Base-by-base conservation (phyloP, 306 rosid species). In the Vigna unguiculata region DNA sequence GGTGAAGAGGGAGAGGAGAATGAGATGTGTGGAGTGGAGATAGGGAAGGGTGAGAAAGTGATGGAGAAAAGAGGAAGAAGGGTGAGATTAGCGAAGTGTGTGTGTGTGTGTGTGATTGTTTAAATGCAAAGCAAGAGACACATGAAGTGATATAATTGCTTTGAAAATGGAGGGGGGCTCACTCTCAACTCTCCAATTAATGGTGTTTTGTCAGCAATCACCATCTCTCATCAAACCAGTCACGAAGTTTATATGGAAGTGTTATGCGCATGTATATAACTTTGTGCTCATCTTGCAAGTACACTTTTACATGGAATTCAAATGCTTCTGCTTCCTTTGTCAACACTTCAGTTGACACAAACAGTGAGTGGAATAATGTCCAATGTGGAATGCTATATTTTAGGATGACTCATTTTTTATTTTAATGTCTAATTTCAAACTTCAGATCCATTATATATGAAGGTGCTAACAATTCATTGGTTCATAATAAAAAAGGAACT, bases 71-170 rank as follows among this genome's bases (percentile, higher is more conserved):
- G 71, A 45, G 71, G 71, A 40, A 70, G 21, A 55, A 64, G 51
- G 36, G 1, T 10, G 45, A 40, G 4, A 55, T 67, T 67, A 55
- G 74, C 32, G 13, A 76, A 34, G 40, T 69, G 69, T 43, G 78
- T 60, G 76, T 36, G 40, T 4, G 7, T 58, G 11, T 58, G 82
- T 49, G 73, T 81, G 80, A 88, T 86, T 83, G 67, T 30, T 65
- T 71, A 40, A 77, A 67, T 67, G 88, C 75, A 24, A 76, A 79
- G 87, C 93, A 82, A 83, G 89, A 85, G 91, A 85, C 92, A 72
- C 97, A 87, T 89, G 93, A 83, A 68, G 66, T 86, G 83, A 80
- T 87, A 70, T 80, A 81, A 85, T 78, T 68, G 83, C 65, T 19
- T 12, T 36, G 80, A 74, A 75, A 81, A 77, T 4, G 20, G 74